Conservation (phyloP, 164 flowering plant genomes). For the Umbellularia californica region DNA sequence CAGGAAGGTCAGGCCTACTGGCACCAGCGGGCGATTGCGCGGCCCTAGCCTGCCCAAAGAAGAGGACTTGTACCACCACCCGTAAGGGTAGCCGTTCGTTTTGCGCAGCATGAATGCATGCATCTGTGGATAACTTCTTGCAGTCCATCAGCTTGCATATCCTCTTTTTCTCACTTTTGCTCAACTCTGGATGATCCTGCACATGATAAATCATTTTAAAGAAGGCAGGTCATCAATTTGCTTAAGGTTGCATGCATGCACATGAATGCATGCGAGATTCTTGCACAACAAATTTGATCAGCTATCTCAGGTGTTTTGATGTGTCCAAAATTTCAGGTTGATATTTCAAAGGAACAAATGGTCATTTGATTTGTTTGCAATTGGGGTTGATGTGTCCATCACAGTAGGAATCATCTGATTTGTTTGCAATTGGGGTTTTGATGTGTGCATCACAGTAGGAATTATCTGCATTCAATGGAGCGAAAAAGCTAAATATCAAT, state of each 20-base stretch:
- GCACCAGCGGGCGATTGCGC: slow-evolving; percentile 37
- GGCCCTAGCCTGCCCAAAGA: slow-evolving; percentile 83
- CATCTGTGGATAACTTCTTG: slow-evolving; percentile 87
- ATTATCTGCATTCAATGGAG: no score
- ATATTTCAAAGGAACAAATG: not conserved
- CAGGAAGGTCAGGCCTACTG: slow-evolving; percentile 54
- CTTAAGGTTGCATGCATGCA: not conserved
- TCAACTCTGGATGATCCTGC: slow-evolving; percentile 81
- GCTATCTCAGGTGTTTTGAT: not conserved
- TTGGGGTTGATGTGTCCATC: not conserved
- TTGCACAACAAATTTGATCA: no score
- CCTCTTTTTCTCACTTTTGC: slow-evolving; percentile 78
- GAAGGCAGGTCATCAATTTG: not conserved
- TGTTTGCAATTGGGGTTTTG: no score
- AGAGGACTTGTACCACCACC: slow-evolving; percentile 90
- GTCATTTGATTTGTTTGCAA: not conserved
- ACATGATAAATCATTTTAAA: not conserved
- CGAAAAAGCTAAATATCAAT: no score
- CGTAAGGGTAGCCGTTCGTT: slow-evolving; percentile 90
- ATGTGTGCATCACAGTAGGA: no score
- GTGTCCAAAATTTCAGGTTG: not conserved
- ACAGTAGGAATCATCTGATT: no score
- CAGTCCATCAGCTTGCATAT: slow-evolving; percentile 93
- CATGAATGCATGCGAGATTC: not conserved
- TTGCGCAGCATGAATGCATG: slow-evolving; percentile 90